Conservation (phyloP, 345 rosid species). For the Brassica incana region DNA sequence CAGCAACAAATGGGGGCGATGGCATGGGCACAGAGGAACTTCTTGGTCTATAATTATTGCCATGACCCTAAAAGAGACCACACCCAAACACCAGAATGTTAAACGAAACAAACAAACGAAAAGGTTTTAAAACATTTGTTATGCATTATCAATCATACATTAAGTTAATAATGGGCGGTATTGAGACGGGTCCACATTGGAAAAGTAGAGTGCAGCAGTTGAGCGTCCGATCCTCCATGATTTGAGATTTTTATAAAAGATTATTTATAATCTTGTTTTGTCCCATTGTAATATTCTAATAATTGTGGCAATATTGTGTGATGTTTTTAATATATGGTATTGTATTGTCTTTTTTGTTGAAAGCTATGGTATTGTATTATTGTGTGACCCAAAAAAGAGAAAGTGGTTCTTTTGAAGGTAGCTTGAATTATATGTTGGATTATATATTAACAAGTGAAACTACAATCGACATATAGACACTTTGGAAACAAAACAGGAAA, state of each 20-base stretch:
- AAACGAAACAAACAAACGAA: slow-evolving; percentile 18
- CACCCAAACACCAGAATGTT: slow-evolving; percentile 81
- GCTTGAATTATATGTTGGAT: neutral
- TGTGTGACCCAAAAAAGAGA: slow-evolving; percentile 9
- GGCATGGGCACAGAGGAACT: slow-evolving; percentile 74
- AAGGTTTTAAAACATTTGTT: slow-evolving; percentile 1
- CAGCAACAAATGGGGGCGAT: slow-evolving; percentile 59
- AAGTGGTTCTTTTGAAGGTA: neutral
- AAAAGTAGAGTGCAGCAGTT: slow-evolving; percentile 28
- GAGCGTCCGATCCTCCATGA: slow-evolving; percentile 42
- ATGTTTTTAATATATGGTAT: slow-evolving; percentile 16
- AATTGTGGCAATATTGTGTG: slow-evolving; percentile 26
- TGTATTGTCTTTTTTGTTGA: neutral
- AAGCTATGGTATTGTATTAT: neutral
- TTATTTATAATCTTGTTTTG: slow-evolving; percentile 9
- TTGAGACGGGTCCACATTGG: slow-evolving; percentile 41
- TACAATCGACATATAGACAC: neutral
- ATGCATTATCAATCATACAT: slow-evolving; percentile 19
- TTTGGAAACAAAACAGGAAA: neutral
- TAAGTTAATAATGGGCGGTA: slow-evolving; percentile 30
- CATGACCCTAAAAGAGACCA: slow-evolving; percentile 76
- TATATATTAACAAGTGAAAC: neutral
- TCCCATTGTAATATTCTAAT: slow-evolving; percentile 8
- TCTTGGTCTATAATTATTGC: slow-evolving; percentile 80
- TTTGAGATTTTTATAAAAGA: slow-evolving; percentile 21